Evolutionary conservation across 2,329 filamentous ascomycete genomes (phyloP).

Genomic region (Elsinoe fawcettii): DNA sequence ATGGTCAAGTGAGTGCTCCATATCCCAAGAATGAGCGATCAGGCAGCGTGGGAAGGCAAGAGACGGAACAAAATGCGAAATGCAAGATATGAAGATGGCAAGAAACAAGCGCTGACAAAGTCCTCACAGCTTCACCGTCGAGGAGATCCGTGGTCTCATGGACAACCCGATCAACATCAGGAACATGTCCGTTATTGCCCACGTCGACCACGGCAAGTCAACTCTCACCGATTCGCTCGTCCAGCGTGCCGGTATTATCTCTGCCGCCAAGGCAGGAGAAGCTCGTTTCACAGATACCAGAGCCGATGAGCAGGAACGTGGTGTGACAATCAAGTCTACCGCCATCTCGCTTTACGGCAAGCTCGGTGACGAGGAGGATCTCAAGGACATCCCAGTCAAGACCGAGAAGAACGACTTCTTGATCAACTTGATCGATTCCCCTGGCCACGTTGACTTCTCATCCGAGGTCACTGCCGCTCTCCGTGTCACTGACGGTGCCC

Average conservation of each 20-base stretch:
- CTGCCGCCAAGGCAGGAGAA: constrained; percentile 92
- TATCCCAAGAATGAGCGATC: neutral
- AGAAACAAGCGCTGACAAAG: constrained; percentile 41
- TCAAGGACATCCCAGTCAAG: constrained; percentile 91
- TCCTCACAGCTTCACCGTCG: constrained; percentile 82
- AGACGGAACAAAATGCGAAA: neutral
- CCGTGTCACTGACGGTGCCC: constrained; percentile 98
- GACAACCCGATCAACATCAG: constrained; percentile 69
- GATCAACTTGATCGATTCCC: constrained; percentile 99
- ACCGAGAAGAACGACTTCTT: constrained; percentile 93
- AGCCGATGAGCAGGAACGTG: constrained; percentile 96
- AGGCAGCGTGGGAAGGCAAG: neutral
- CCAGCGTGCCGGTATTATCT: constrained; percentile 99
- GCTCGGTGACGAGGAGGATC: constrained; percentile 71
- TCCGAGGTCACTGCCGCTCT: constrained; percentile 99
- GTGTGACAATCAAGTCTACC: constrained; percentile 99
- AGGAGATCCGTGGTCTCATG: constrained; percentile 75
- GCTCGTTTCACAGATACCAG: constrained; percentile 94
- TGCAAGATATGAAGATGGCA: neutral
- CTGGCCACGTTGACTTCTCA: constrained; percentile 99
- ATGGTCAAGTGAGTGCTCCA: constrained; percentile 92
- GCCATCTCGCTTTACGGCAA: constrained; percentile 96
- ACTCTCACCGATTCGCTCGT: constrained; percentile 99
- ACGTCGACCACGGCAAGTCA: constrained; percentile 99
- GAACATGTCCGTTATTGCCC: constrained; percentile 99